Percentiles rank a stretch among this genome's conserved stretches.
Evolutionary conservation across 108 stramenopile species (phyloP).

Genomic region (Fistulifera solaris): DNA sequence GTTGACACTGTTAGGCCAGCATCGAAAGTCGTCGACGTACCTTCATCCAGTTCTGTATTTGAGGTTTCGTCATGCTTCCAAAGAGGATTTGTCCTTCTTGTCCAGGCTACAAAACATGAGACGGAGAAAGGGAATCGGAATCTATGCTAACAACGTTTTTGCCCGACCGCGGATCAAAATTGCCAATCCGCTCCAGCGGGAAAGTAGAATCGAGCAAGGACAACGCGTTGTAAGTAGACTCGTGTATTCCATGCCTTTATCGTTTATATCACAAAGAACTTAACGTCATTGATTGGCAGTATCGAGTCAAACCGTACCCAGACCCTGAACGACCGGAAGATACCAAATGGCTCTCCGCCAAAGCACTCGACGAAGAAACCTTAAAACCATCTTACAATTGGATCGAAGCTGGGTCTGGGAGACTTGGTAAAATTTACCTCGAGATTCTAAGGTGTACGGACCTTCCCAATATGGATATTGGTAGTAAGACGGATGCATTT

Average conservation of each 20-base stretch:
- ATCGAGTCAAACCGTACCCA: constrained; percentile 46
- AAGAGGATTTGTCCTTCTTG: constrained; percentile 13
- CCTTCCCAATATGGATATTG: constrained; percentile 44
- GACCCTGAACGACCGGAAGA: constrained; percentile 41
- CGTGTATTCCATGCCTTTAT: too few relatives aligned
- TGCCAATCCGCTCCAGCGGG: constrained; percentile 8
- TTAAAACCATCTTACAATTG: constrained; percentile 23
- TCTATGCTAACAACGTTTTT: constrained; percentile 21
- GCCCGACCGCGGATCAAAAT: constrained; percentile 6
- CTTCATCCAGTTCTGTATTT: constrained; percentile 11
- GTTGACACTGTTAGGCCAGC: constrained; percentile 1
- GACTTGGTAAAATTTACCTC: constrained; percentile 49
- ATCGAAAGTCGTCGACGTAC: not conserved
- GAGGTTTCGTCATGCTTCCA: constrained; percentile 7
- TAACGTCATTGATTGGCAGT: too few relatives aligned
- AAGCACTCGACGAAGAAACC: constrained; percentile 23
- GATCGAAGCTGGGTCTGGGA: constrained; percentile 62
- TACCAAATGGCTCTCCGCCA: constrained; percentile 33
- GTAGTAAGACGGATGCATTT: constrained; percentile 70
- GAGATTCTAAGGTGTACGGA: constrained; percentile 62
- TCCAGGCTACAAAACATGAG: constrained; percentile 5
- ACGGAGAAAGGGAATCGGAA: constrained; percentile 13
- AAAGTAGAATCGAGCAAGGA: constrained; percentile 9
- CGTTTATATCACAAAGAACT: too few relatives aligned
- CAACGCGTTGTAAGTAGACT: not conserved